Percentiles rank a stretch among this genome's conserved stretches.
Evolutionary conservation across 2,329 filamentous ascomycete genomes (phyloP).

Genomic region (Sclerotinia borealis): DNA sequence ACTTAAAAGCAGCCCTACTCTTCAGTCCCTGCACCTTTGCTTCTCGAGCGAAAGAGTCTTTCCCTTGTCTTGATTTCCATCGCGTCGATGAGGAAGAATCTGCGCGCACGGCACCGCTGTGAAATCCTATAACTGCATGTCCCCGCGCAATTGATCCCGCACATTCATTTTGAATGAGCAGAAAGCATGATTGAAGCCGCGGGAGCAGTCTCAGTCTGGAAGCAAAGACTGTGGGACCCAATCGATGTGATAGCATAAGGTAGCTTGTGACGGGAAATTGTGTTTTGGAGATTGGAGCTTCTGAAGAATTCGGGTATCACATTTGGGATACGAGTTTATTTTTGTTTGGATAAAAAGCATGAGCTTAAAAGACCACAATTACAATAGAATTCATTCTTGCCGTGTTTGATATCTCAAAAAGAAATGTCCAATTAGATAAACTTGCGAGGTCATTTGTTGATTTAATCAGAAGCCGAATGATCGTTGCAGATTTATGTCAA

Average conservation of each 20-base stretch:
- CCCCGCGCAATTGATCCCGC: background rate
- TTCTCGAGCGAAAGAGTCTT: slow-evolving; percentile 65
- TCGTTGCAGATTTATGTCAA: background rate
- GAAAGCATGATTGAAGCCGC: background rate
- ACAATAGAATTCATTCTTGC: background rate
- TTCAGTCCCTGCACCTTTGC: slow-evolving; percentile 77
- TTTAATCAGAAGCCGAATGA: background rate
- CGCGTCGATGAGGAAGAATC: slow-evolving; percentile 56
- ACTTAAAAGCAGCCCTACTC: slow-evolving; percentile 88
- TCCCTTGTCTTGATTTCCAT: slow-evolving; percentile 77
- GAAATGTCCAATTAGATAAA: too few species aligned
- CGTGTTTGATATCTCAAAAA: background rate
- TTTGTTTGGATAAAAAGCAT: background rate
- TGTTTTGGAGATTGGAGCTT: too few species aligned
- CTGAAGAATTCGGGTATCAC: background rate
- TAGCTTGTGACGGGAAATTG: background rate
- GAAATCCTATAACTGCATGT: background rate
- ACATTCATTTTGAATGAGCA: too few species aligned
- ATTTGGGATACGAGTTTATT: background rate
- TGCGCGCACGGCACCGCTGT: background rate
- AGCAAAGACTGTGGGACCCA: background rate
- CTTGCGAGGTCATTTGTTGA: too few species aligned
- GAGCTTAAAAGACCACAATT: background rate
- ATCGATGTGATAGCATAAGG: background rate
- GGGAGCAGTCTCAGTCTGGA: background rate